Percentiles rank a stretch among this genome's conserved stretches.
These are phyloP conservation scores for Lonicera japonica DNA, from an alignment of 129 eudicot genomes.

Conservation along the genomic window DNA sequence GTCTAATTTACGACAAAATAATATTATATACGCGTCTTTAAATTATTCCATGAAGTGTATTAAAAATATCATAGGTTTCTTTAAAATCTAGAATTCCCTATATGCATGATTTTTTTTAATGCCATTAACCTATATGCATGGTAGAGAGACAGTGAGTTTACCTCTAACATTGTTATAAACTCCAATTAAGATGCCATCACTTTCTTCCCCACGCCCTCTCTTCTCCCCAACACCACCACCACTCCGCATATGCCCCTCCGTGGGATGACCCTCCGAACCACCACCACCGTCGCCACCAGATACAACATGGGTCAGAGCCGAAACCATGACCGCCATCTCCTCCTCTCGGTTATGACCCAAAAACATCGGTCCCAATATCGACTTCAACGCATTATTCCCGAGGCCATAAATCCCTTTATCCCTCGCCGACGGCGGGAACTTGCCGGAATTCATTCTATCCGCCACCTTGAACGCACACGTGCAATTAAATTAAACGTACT, in stretches of 20 bases:
- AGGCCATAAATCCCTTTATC: background rate
- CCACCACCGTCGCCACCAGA: constrained; percentile 35
- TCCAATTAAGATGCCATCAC: background rate
- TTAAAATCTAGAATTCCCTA: too few relatives aligned
- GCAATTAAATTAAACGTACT: background rate
- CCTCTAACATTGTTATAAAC: background rate
- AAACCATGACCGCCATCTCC: constrained; percentile 61
- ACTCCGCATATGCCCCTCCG: too few relatives aligned
- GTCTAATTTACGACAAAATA: too few relatives aligned
- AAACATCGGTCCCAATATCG: constrained; percentile 22
- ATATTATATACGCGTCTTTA: too few relatives aligned
- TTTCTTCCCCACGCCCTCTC: constrained; percentile 26
- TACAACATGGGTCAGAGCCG: constrained; percentile 58
- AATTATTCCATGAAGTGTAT: too few relatives aligned
- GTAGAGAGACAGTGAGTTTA: too few relatives aligned
- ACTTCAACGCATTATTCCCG: constrained; percentile 8
- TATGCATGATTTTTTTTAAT: too few relatives aligned
- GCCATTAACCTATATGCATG: too few relatives aligned
- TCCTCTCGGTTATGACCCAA: constrained; percentile 38
- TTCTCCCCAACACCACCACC: constrained; percentile 9
- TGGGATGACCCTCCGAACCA: background rate
- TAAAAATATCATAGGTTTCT: too few relatives aligned
- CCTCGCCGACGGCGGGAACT: background rate
- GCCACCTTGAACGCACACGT: constrained; percentile 37
- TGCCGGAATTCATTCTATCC: constrained; percentile 7